phyloP scores from a whole-genome alignment of 345 rosid species.

The Iberis pinnata region DNA sequence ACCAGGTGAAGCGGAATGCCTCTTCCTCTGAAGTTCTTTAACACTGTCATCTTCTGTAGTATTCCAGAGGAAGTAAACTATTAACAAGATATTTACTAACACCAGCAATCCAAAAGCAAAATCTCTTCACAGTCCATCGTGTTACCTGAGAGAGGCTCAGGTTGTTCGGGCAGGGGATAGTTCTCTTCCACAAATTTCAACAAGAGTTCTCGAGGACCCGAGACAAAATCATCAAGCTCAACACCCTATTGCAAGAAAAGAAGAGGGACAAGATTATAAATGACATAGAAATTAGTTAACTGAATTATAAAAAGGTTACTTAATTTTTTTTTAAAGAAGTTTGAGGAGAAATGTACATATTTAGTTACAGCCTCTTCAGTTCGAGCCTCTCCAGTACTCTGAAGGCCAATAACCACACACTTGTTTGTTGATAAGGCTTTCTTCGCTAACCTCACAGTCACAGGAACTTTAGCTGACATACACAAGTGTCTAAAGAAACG shows the following conservation, averaged over 20 bases:
- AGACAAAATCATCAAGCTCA: conserved; percentile 98
- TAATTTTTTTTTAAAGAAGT: conserved; percentile 6
- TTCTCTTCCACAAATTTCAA: conserved; percentile 96
- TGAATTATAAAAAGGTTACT: conserved; percentile 6
- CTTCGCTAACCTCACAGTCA: conserved; percentile 72
- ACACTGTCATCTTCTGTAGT: conserved; percentile 73
- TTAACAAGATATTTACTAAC: conserved; percentile 21
- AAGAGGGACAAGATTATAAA: conserved; percentile 12
- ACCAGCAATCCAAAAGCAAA: conserved; percentile 14
- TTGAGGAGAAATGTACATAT: conserved; percentile 54
- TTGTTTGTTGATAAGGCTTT: conserved; percentile 65
- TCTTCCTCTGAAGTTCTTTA: conserved; percentile 81
- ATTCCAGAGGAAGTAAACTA: conserved; percentile 14
- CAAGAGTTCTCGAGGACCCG: conserved; percentile 96
- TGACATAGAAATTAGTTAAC: conserved; percentile 12
- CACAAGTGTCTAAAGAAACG: conserved; percentile 98
- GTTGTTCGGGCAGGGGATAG: conserved; percentile 91
- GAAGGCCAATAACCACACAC: conserved; percentile 96
- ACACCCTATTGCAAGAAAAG: conserved; percentile 47
- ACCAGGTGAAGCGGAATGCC: conserved; percentile 85
- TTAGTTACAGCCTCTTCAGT: conserved; percentile 98
- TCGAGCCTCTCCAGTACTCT: conserved; percentile 99
- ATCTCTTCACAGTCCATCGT: background rate
- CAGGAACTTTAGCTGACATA: conserved; percentile 99
- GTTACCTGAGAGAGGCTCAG: conserved; percentile 78